These are phyloP conservation scores for Mollisiaceae sp. DNA, from an alignment of 2,329 filamentous ascomycete genomes.

Conservation along the genomic window DNA sequence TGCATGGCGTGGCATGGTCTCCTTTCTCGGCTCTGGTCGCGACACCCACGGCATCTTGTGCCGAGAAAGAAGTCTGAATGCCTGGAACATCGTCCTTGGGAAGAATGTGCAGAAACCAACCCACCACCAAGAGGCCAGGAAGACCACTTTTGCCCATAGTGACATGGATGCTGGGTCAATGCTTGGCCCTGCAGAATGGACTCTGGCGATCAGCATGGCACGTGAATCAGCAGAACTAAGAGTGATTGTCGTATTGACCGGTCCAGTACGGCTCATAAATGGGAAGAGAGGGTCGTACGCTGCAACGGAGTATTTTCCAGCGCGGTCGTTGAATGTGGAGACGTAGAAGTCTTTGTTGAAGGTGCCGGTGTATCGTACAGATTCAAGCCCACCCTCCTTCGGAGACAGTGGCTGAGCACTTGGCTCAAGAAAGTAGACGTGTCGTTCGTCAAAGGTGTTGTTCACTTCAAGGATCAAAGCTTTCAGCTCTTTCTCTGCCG, in stretches of 20 bases:
- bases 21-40: conserved; percentile 63
- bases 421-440: conserved; percentile 66
- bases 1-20: conserved; percentile 60
- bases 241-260: conserved; percentile 65
- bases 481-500: conserved; percentile 57
- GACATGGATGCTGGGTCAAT: conserved; percentile 56
- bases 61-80: conserved; percentile 59
- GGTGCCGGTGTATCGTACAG: conserved; percentile 50
- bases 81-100: conserved; percentile 68
- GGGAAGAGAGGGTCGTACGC: conserved; percentile 54
- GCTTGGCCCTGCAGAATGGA: conserved; percentile 58
- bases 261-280: conserved; percentile 45
- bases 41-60: conserved; percentile 67
- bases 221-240: conserved; percentile 61
- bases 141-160: conserved; percentile 48
- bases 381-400: conserved; percentile 22
- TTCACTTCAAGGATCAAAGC: conserved; percentile 77
- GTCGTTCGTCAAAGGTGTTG: conserved; percentile 76
- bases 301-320: conserved; percentile 58
- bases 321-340: conserved; percentile 73
- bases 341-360: conserved; percentile 79
- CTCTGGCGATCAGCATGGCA: conserved; percentile 64
- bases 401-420: conserved; percentile 35
- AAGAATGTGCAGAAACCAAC: conserved; percentile 72
- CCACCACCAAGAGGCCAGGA: conserved; percentile 68